phyloP scores from a whole-genome alignment of 2,329 filamentous ascomycete genomes.

The Xenosphaeropsis pyriputrescens region DNA sequence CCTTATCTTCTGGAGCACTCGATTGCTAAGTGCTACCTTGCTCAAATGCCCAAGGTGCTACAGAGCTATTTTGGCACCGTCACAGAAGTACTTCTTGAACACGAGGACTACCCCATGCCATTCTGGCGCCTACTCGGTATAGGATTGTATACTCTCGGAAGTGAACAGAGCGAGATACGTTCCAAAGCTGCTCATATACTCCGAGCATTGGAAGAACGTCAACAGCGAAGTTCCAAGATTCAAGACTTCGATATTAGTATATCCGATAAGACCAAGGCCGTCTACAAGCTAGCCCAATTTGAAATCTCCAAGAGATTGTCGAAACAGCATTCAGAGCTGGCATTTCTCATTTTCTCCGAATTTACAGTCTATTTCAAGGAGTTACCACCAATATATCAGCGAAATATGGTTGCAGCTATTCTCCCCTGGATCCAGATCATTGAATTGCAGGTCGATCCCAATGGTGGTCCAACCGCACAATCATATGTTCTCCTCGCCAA shows the following conservation, averaged over 20 bases:
- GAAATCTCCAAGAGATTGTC: conserved; percentile 87
- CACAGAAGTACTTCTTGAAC: conserved; percentile 70
- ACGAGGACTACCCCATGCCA: conserved; percentile 66
- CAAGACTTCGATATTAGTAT: conserved; percentile 98
- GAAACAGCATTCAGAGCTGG: conserved; percentile 75
- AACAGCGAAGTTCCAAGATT: conserved; percentile 75
- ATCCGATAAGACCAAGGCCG: conserved; percentile 93
- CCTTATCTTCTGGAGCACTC: conserved; percentile 78
- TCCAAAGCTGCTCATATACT: conserved; percentile 77
- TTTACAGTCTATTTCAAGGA: conserved; percentile 90
- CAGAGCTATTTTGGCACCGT: conserved; percentile 95
- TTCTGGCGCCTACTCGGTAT: conserved; percentile 87
- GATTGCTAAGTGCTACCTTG: conserved; percentile 79
- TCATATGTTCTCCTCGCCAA: conserved; percentile 95
- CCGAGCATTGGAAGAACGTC: conserved; percentile 67
- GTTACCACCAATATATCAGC: conserved; percentile 66
- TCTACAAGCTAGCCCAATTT: conserved; percentile 95
- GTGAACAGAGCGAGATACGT: conserved; percentile 76
- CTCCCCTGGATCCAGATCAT: conserved; percentile 94
- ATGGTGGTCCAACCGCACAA: conserved; percentile 75
- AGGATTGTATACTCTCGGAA: conserved; percentile 83
- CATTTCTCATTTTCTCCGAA: conserved; percentile 91
- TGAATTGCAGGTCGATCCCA: conserved; percentile 81
- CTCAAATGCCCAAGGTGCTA: conserved; percentile 66
- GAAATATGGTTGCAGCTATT: conserved; percentile 88